phyloP scores from a whole-genome alignment of 192 early-diverging fungal genomes.

The Chytriomyces hyalinus region DNA sequence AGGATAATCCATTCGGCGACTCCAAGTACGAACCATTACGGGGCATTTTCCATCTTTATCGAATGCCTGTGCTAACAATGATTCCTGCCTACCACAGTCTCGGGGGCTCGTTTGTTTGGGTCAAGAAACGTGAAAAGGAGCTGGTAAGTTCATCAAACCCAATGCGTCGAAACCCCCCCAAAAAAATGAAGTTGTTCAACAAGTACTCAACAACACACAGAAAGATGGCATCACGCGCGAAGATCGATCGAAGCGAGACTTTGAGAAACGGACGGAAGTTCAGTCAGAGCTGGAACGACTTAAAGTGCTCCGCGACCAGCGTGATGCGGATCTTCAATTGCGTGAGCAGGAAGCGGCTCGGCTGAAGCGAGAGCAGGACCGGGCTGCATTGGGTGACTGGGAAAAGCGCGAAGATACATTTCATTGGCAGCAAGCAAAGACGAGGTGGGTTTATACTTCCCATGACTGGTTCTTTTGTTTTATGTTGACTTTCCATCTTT shows the following conservation, averaged over 20 bases:
- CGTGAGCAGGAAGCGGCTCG: conserved; percentile 77
- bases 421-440: conserved; percentile 88
- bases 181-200: too few species aligned
- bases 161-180: too few species aligned
- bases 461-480: not conserved
- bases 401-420: conserved; percentile 92
- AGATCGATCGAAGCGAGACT: conserved; percentile 56
- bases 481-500: not conserved
- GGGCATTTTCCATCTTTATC: not conserved
- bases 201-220: not conserved
- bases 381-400: conserved; percentile 94
- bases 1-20: conserved; percentile 84
- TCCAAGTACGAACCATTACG: conserved; percentile 42
- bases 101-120: conserved; percentile 80
- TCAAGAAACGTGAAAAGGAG: conserved; percentile 89
- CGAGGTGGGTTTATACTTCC: conserved; percentile 42
- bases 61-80: not conserved
- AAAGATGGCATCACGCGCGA: conserved; percentile 68
- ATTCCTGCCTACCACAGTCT: not conserved
- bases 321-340: conserved; percentile 80
- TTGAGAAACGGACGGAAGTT: conserved; percentile 65
- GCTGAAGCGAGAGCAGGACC: conserved; percentile 83
- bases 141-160: not conserved
- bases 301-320: conserved; percentile 75
- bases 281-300: conserved; percentile 80